Percentiles rank a stretch among this genome's conserved stretches.
Evolutionary conservation across 2,329 filamentous ascomycete genomes (phyloP).

Genomic region (Hymenoscyphus occultus): DNA sequence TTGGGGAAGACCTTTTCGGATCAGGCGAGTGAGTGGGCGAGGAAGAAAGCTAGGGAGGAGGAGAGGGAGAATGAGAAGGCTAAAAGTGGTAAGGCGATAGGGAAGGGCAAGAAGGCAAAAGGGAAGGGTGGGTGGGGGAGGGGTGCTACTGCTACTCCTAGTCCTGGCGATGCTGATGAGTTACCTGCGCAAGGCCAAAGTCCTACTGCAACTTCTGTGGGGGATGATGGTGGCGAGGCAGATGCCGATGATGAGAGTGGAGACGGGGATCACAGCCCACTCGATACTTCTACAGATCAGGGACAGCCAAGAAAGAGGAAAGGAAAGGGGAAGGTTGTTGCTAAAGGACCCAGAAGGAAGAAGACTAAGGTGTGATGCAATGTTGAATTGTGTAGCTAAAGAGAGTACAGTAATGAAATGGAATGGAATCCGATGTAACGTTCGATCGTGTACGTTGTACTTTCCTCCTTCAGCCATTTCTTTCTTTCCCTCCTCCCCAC

Average conservation of each 20-base stretch:
- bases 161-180: background rate
- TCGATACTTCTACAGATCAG: conserved; percentile 3
- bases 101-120: conserved; percentile 8
- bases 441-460: background rate
- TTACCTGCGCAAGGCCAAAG: conserved; percentile 9
- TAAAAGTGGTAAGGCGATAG: conserved; percentile 14
- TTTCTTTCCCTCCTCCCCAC: background rate
- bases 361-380: conserved; percentile 10
- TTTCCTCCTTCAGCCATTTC: background rate
- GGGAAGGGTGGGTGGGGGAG: background rate
- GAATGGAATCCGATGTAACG: background rate
- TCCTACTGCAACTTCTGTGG: conserved; percentile 7
- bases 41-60: conserved; percentile 17
- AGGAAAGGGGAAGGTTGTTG: conserved; percentile 13
- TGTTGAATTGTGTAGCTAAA: background rate
- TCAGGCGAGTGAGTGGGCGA: conserved; percentile 34
- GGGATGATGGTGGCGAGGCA: conserved; percentile 6
- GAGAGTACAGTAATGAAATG: background rate
- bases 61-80: conserved; percentile 11
- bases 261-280: conserved; percentile 16
- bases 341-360: conserved; percentile 13
- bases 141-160: conserved; percentile 9
- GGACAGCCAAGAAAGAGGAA: conserved; percentile 13
- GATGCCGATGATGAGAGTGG: conserved; percentile 18
- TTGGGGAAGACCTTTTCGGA: conserved; percentile 32